Evolutionary conservation across 2,329 filamentous ascomycete species (phyloP), one percentile per base, ranked within the genome.

Genomic region (Aspergillus cejpii): DNA sequence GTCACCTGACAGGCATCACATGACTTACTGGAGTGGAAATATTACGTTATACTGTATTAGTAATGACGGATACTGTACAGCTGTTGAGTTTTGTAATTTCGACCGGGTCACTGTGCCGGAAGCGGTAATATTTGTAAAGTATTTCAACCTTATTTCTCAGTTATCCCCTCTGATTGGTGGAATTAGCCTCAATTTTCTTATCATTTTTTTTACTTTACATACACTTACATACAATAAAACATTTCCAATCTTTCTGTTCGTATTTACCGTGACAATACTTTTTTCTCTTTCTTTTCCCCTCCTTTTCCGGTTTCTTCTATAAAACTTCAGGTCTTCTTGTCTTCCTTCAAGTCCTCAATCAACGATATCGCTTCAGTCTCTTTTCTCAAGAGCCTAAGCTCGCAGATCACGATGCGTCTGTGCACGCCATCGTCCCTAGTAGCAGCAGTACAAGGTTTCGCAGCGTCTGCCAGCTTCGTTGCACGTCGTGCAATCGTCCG

Each of bases 401-500:
- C 20, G 34, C 44, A 49, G 50, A 55, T 53, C 54, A 58, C 28
- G 44, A 58, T 56, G 55, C 54, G 61, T 62, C 56, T 56, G 58
- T 57, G 56, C 51, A 59, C 49, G 48, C 53, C 45, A 51, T 51
- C 52, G 43, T 47, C 44, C 29, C 20, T 41, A 41, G 33, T 29
- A 47, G 47, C 45, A 47, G 51, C 49, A 51, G 50, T 49, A 56
- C 50, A 52, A 53, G 55, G 56, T 57, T 58, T 53, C 57, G 56
- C 61, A 61, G 61, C 58, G 48, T 53, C 53, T 49, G 55, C 51
- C 49, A 49, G 33, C 41, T 47, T 46, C 54, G 48, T 52, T 44
- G 48, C 57, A 58, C 54, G 54, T 56, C 57, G 56, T 65, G 56
- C 54, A 64, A 53, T 65, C 55, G 54, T 63, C 55, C 57, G 54